Evolutionary conservation across 139 green algal species (phyloP).

Genomic region (Chlorella sp.): DNA sequence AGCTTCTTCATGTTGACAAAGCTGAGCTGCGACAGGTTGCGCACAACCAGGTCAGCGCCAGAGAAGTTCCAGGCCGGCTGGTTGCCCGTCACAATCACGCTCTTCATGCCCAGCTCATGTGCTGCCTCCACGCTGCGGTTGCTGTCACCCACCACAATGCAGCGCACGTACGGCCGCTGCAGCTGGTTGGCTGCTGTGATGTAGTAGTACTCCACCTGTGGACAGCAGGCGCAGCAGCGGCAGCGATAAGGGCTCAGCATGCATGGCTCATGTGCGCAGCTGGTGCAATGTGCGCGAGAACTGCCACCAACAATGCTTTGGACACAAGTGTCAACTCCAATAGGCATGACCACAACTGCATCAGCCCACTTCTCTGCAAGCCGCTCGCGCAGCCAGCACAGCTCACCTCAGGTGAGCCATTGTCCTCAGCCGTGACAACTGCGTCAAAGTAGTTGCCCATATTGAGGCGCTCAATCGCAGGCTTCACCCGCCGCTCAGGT

Average conservation of each 20-base stretch:
- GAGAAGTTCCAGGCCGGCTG: slow-evolving; percentile 82
- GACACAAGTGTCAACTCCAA: too few species aligned
- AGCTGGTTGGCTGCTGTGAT: slow-evolving; percentile 62
- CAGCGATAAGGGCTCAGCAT: too few species aligned
- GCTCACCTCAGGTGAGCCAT: slow-evolving; percentile 23
- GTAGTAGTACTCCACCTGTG: slow-evolving; percentile 64
- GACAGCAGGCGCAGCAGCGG: too few species aligned
- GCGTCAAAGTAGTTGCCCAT: slow-evolving; percentile 63
- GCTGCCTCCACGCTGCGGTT: slow-evolving; percentile 87
- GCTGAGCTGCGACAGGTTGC: slow-evolving; percentile 65
- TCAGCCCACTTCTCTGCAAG: too few species aligned
- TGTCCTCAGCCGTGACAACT: slow-evolving; percentile 75
- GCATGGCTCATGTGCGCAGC: too few species aligned
- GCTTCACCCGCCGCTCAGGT: slow-evolving; percentile 35
- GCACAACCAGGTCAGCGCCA: slow-evolving; percentile 85
- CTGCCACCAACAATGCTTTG: too few species aligned
- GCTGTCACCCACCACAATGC: slow-evolving; percentile 80
- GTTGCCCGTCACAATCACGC: slow-evolving; percentile 68
- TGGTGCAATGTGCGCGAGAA: too few species aligned
- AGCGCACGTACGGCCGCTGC: slow-evolving; percentile 77
- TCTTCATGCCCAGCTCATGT: slow-evolving; percentile 87
- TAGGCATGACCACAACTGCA: too few species aligned
- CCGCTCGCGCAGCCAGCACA: too few species aligned
- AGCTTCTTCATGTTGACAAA: slow-evolving; percentile 94
- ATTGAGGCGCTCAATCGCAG: slow-evolving; percentile 36